Percentiles rank a stretch among this genome's conserved stretches.
These are phyloP conservation scores for Chalciporus piperatus DNA, from an alignment of 768 basidiomycete genomes.

Conservation along the genomic window DNA sequence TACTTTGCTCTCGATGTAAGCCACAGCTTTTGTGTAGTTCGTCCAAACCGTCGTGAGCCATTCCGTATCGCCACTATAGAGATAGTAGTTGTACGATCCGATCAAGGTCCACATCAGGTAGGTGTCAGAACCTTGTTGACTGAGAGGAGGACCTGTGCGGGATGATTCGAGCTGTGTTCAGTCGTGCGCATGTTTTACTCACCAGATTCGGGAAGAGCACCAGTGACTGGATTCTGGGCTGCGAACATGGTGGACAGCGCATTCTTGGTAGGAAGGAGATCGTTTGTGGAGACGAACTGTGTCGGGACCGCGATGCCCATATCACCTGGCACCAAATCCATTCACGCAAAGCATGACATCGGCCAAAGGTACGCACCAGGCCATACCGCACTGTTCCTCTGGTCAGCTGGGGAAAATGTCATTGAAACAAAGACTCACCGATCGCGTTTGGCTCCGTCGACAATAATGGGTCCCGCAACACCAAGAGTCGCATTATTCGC, in stretches of 20 bases:
- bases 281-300: too few relatives aligned
- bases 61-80: slow-evolving; percentile 50
- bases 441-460: slow-evolving; percentile 61
- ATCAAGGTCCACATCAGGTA: slow-evolving; percentile 63
- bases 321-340: too few relatives aligned
- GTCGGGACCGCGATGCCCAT: too few relatives aligned
- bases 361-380: too few relatives aligned
- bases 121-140: slow-evolving; percentile 38
- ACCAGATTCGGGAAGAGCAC: slow-evolving; percentile 46
- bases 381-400: too few relatives aligned
- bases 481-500: slow-evolving; percentile 54
- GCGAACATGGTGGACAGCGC: slow-evolving; percentile 57
- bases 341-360: too few relatives aligned
- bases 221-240: slow-evolving; percentile 48
- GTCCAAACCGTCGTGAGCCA: slow-evolving; percentile 52
- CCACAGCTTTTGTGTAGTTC: slow-evolving; percentile 56
- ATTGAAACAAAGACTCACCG: slow-evolving; percentile 46
- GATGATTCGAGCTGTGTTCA: too few relatives aligned
- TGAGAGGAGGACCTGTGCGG: slow-evolving; percentile 20
- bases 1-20: slow-evolving; percentile 52
- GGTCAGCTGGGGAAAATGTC: slow-evolving; percentile 37
- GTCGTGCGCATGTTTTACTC: too few relatives aligned
- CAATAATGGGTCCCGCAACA: slow-evolving; percentile 57
- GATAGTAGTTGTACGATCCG: slow-evolving; percentile 55
- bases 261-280: too few relatives aligned